Evolutionary conservation across 176 grass and related monocot genomes (phyloP).

Genomic region (Bothriochloa decipiens): DNA sequence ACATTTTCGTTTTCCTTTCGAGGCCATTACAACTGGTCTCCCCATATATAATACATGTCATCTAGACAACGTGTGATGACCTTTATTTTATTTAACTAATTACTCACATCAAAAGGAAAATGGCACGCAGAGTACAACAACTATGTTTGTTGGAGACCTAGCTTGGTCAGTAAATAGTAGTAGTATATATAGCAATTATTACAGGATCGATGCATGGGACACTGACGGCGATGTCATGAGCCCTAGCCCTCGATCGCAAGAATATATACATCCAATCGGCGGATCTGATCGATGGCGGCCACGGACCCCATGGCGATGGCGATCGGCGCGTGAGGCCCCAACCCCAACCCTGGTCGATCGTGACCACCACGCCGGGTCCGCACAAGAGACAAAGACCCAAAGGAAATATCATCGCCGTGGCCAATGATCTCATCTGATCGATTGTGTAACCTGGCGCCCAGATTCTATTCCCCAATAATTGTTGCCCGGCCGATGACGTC

Average conservation of each 20-base stretch:
- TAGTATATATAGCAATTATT: too few species aligned
- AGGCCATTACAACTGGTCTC: neutral
- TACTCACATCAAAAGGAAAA: neutral
- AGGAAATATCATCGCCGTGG: neutral
- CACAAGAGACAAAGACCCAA: neutral
- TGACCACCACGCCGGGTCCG: too few species aligned
- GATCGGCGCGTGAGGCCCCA: too few species aligned
- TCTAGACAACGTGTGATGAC: neutral
- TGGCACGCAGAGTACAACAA: neutral
- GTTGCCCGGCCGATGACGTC: neutral
- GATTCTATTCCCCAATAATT: neutral
- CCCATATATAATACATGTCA: neutral
- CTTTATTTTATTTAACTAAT: neutral
- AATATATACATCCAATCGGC: too few species aligned
- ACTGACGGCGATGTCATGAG: too few species aligned
- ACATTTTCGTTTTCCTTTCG: slow-evolving; percentile 10
- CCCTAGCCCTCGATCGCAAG: too few species aligned
- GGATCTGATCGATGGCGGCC: too few species aligned
- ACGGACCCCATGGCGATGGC: too few species aligned
- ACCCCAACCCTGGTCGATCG: too few species aligned
- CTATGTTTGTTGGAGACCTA: too few species aligned
- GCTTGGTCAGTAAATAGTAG: too few species aligned
- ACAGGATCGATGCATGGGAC: too few species aligned
- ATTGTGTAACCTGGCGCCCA: neutral
- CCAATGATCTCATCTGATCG: neutral